These are phyloP conservation scores for Phylloporus sp. DNA, from an alignment of 1,284 basidiomycete species.

Conservation along the genomic window DNA sequence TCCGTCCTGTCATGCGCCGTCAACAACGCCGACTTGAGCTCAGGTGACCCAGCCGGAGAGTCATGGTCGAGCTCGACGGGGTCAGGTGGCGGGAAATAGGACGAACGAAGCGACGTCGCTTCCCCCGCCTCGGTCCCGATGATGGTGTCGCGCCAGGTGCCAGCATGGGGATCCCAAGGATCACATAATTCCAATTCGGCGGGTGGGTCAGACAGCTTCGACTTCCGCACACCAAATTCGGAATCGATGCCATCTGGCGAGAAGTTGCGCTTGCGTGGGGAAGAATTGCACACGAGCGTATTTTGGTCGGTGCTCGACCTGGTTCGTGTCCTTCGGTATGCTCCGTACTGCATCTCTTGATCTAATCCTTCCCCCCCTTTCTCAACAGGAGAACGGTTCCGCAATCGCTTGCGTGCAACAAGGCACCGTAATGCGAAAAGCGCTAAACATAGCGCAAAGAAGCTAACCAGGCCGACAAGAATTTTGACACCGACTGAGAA, in stretches of 20 bases:
- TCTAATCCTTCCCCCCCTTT: slow-evolving; percentile 13
- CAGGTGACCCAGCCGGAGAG: slow-evolving; percentile 33
- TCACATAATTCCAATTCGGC: slow-evolving; percentile 16
- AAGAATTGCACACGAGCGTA: slow-evolving; percentile 34
- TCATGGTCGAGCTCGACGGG: not conserved
- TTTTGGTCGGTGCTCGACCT: slow-evolving; percentile 28
- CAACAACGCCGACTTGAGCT: slow-evolving; percentile 37
- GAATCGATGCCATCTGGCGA: slow-evolving; percentile 27
- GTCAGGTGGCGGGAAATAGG: slow-evolving; percentile 13
- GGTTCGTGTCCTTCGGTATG: slow-evolving; percentile 28
- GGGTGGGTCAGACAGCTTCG: slow-evolving; percentile 2
- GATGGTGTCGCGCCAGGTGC: slow-evolving; percentile 32
- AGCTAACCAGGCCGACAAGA: slow-evolving; percentile 57
- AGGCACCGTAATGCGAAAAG: slow-evolving; percentile 61
- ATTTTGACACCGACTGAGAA: slow-evolving; percentile 62
- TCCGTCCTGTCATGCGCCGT: slow-evolving; percentile 35
- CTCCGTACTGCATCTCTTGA: slow-evolving; percentile 15
- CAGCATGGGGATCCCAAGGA: slow-evolving; percentile 30
- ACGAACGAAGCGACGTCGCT: slow-evolving; percentile 13
- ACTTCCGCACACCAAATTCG: slow-evolving; percentile 33
- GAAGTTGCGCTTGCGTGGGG: slow-evolving; percentile 32
- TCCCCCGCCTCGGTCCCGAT: slow-evolving; percentile 34
- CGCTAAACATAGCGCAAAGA: slow-evolving; percentile 56
- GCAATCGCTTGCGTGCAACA: slow-evolving; percentile 43
- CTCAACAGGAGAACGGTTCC: slow-evolving; percentile 6